Base-by-base conservation (phyloP, 2,329 filamentous ascomycete genomes). In the Microcyclosporella mali region DNA sequence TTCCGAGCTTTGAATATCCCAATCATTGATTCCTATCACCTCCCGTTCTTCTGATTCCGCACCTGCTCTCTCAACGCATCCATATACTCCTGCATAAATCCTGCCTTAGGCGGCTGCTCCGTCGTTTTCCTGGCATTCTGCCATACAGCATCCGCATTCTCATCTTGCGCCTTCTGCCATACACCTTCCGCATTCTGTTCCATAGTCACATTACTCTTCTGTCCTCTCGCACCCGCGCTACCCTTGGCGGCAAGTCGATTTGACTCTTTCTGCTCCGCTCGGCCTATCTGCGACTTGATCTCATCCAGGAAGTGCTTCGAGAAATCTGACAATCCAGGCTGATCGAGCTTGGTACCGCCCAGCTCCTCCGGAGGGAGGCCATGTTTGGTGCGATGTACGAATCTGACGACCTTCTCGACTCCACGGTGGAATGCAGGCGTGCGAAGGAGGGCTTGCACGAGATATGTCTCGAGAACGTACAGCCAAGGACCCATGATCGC, bases 371-470 rank as follows among this genome's bases (percentile, higher is more conserved):
- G 68, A 44, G 75, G 71, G 33, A 70, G 69, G 36, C 71, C 72
- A 47, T 72, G 62, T 14, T 61, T 60, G 11, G 73, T 52, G 25
- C 64, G 59, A 48, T 71, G 66, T 44, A 74, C 66, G 43, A 61
- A 62, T 46, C 64, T 66, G 37, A 78, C 74, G 10, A 74, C 66
- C 43, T 67, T 68, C 17, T 72, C 68, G 14, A 79, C 72, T 18
- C 56, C 66, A 41, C 70, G 67, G 53, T 79, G 77, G 64, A 79
- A 80, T 28, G 67, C 58, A 2, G 73, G 73, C 41, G 72, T 77
- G 40, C 65, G 62, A 32, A 79, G 67, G 41, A 80, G 70, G 67
- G 75, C 56, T 31, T 57, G 50, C 7, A 55, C 57, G 37, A 49
- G 45, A 47, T 56, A 56, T 45, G 66, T 64, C 58, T 70, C 67